These are phyloP conservation scores for Yamadazyma diddensiae DNA, from an alignment of 1,139 yeast genomes.

Conservation along the genomic window DNA sequence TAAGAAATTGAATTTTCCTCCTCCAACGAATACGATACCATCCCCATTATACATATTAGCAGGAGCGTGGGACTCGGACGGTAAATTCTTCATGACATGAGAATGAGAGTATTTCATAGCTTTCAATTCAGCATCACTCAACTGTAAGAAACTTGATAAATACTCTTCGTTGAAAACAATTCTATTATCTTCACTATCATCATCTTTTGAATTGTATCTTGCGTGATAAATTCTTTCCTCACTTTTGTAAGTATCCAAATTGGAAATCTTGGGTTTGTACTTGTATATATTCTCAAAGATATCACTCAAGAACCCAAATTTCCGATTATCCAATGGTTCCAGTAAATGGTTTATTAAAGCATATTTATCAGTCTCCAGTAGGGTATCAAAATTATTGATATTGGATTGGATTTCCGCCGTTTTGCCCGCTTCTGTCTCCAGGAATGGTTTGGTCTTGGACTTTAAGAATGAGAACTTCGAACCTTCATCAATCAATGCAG, in stretches of 20 bases:
- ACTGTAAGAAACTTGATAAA: slow-evolving; percentile 50
- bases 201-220: slow-evolving; percentile 38
- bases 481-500: slow-evolving; percentile 5
- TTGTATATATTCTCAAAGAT: slow-evolving; percentile 36
- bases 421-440: slow-evolving; percentile 15
- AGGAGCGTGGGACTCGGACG: slow-evolving; percentile 35
- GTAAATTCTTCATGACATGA: slow-evolving; percentile 49
- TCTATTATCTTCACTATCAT: slow-evolving; percentile 20
- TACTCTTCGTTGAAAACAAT: slow-evolving; percentile 42
- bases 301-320: slow-evolving; percentile 24
- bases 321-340: slow-evolving; percentile 6
- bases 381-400: slow-evolving; percentile 14
- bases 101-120: slow-evolving; percentile 50
- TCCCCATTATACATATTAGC: slow-evolving; percentile 53
- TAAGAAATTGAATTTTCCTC: slow-evolving; percentile 69
- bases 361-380: slow-evolving; percentile 7
- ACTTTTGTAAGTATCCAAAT: slow-evolving; percentile 33
- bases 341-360: slow-evolving; percentile 8
- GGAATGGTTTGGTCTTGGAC: slow-evolving; percentile 14
- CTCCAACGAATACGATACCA: slow-evolving; percentile 62
- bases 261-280: slow-evolving; percentile 35
- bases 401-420: slow-evolving; percentile 11
- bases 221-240: slow-evolving; percentile 48
- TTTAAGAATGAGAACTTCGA: slow-evolving; percentile 2
- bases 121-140: slow-evolving; percentile 40